Conservation (phyloP, 441 rosid species). For the Breynia disticha region DNA sequence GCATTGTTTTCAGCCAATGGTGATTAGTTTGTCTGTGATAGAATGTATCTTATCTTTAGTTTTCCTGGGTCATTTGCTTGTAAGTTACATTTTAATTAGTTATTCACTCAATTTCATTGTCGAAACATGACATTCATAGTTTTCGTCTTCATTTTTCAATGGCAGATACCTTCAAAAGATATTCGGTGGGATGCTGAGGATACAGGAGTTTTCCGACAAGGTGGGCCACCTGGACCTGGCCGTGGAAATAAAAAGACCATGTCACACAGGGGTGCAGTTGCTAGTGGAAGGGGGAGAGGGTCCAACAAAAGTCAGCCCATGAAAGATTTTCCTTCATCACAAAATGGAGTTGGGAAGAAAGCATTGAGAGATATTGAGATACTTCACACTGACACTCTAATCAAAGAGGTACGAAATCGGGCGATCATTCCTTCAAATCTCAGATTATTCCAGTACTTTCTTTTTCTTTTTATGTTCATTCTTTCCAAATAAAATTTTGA, state of each 20-base stretch:
- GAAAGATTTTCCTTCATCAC: constrained; percentile 42
- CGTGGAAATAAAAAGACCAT: constrained; percentile 62
- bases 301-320: constrained; percentile 40
- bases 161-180: constrained; percentile 81
- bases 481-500: constrained; percentile 9
- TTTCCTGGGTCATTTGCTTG: too few species aligned
- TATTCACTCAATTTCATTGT: too few species aligned
- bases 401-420: constrained; percentile 75
- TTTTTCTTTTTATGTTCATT: background rate
- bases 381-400: constrained; percentile 79
- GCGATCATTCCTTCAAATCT: constrained; percentile 10
- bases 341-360: constrained; percentile 78
- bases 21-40: too few species aligned
- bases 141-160: background rate
- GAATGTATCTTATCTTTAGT: too few species aligned
- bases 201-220: constrained; percentile 60
- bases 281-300: constrained; percentile 89
- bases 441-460: background rate
- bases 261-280: constrained; percentile 52
- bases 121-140: too few species aligned
- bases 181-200: constrained; percentile 90
- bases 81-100: too few species aligned
- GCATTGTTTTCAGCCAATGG: too few species aligned
- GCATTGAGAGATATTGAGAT: constrained; percentile 78
- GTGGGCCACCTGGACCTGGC: constrained; percentile 77